These are phyloP conservation scores for Platanthera zijinensis DNA, from an alignment of 106 monocot genomes.

Conservation along the genomic window DNA sequence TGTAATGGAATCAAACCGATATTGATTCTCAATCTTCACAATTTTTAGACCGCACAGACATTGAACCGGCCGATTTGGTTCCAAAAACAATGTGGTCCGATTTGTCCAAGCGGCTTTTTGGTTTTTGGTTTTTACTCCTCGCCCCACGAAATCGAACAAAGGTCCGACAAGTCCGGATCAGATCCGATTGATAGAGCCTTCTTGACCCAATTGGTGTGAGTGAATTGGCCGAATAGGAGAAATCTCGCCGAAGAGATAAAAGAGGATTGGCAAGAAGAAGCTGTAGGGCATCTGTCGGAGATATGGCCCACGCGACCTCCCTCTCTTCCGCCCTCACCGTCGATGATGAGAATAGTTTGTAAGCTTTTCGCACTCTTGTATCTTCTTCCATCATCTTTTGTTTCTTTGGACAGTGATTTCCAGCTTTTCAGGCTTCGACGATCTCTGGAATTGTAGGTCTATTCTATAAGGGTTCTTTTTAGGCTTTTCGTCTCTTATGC, in stretches of 20 bases:
- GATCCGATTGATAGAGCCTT: no score
- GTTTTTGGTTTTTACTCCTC: no score
- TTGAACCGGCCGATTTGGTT: no score
- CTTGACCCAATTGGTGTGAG: no score
- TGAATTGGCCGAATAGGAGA: no score
- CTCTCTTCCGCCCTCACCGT: slow-evolving; percentile 17
- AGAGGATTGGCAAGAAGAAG: background rate
- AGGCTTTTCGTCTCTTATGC: background rate
- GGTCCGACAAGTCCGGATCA: no score
- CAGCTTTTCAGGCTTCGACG: background rate
- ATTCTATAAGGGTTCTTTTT: background rate
- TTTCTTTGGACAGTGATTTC: background rate
- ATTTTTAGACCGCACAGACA: no score
- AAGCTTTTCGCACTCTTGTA: slow-evolving; percentile 6
- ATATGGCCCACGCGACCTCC: slow-evolving; percentile 17
- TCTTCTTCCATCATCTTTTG: background rate
- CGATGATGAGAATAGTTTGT: slow-evolving; percentile 50
- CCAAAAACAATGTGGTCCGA: no score
- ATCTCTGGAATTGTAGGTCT: background rate
- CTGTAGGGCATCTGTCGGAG: background rate
- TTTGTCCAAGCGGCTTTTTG: no score
- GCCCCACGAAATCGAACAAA: no score
- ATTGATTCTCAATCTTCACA: no score
- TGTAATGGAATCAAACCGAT: no score
- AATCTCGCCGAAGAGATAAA: background rate